phyloP scores from a whole-genome alignment of 176 grass and related monocot genomes.

The Typha latifolia region DNA sequence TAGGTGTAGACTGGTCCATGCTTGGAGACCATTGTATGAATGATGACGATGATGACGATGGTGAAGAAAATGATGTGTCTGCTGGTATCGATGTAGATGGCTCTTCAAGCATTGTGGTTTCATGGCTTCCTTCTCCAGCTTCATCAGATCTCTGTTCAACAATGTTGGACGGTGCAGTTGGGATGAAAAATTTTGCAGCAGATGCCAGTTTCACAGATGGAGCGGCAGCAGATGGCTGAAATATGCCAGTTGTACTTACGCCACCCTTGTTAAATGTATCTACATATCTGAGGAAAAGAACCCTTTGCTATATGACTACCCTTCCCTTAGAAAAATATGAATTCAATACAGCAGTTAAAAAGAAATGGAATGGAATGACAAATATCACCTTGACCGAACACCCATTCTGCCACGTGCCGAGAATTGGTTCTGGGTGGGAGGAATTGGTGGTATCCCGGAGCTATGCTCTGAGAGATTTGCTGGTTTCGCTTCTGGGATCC shows the following conservation, averaged over 20 bases:
- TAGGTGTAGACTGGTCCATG: constrained; percentile 48
- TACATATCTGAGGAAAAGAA: constrained; percentile 51
- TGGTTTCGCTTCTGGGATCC: constrained; percentile 26
- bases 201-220: constrained; percentile 38
- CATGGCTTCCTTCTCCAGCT: constrained; percentile 28
- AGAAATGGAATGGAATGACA: background rate
- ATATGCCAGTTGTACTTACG: constrained; percentile 28
- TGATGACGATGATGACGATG: constrained; percentile 16
- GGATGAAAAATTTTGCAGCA: constrained; percentile 75
- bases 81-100: constrained; percentile 32
- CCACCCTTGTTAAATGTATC: constrained; percentile 89
- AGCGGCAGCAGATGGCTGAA: constrained; percentile 48
- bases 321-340: too few species aligned
- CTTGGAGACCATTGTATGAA: constrained; percentile 62
- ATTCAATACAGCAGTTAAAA: constrained; percentile 3
- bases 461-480: constrained; percentile 31
- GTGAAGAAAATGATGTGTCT: constrained; percentile 48
- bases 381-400: constrained; percentile 70
- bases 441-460: constrained; percentile 70
- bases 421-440: constrained; percentile 87
- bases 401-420: constrained; percentile 74
- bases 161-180: constrained; percentile 20
- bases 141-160: constrained; percentile 32
- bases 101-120: constrained; percentile 35
- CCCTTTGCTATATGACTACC: background rate